These are phyloP conservation scores for Blepharisma stoltei DNA, from an alignment of 73 alveolate genomes.

Conservation along the genomic window DNA sequence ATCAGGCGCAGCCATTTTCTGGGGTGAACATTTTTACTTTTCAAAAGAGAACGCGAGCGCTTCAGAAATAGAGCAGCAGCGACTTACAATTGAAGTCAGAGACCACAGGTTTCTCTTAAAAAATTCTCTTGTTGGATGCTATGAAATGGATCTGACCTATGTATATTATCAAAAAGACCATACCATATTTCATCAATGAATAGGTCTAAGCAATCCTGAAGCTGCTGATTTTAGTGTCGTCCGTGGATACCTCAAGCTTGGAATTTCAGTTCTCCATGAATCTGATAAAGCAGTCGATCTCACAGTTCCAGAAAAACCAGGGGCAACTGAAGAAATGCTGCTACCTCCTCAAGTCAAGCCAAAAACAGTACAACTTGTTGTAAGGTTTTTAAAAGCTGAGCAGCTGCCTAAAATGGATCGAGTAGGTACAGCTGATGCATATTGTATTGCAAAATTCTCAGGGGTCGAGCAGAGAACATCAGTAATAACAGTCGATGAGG, in stretches of 20 bases:
- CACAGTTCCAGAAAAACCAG: constrained; percentile 13
- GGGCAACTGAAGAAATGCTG: constrained; percentile 38
- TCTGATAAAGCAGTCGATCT: constrained; percentile 70
- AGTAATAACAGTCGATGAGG: constrained; percentile 52
- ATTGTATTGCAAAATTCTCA: constrained; percentile 53
- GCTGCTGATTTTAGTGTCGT: constrained; percentile 65
- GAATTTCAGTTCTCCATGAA: constrained; percentile 65
- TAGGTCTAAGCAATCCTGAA: constrained; percentile 79
- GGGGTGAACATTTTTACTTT: constrained; percentile 70
- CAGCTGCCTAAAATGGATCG: constrained; percentile 81
- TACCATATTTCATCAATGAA: constrained; percentile 74
- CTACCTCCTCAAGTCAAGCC: constrained; percentile 84
- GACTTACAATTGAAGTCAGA: constrained; percentile 40
- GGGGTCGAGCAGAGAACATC: constrained; percentile 52
- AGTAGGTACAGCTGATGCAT: constrained; percentile 68
- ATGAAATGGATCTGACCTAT: constrained; percentile 79
- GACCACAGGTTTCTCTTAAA: constrained; percentile 56
- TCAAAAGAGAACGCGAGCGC: constrained; percentile 52
- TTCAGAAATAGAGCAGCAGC: constrained; percentile 46
- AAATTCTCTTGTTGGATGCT: constrained; percentile 67
- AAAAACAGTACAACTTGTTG: constrained; percentile 62
- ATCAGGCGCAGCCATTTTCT: constrained; percentile 38
- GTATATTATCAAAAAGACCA: constrained; percentile 77
- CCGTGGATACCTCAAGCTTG: constrained; percentile 74
- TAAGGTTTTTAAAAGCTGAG: constrained; percentile 74